These are phyloP conservation scores for Aspergillus mulundensis DNA, from an alignment of 495 filamentous ascomycete genomes.

Conservation along the genomic window DNA sequence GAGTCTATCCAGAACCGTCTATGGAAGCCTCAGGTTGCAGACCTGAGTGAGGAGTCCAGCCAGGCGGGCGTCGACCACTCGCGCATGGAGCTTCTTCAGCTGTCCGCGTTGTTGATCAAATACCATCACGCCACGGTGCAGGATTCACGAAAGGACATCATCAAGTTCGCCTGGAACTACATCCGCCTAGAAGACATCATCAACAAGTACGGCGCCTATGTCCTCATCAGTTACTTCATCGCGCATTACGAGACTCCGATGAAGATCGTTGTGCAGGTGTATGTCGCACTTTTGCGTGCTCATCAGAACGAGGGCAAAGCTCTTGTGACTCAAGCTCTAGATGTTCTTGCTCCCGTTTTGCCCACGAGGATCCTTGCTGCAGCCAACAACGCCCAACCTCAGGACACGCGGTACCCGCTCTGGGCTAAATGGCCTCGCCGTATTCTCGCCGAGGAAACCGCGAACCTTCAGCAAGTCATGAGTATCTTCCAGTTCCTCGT, in stretches of 20 bases:
- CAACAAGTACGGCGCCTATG: constrained; percentile 98
- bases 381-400: constrained; percentile 30
- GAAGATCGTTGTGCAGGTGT: constrained; percentile 94
- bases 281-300: constrained; percentile 81
- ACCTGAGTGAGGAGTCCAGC: constrained; percentile 77
- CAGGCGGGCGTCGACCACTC: constrained; percentile 92
- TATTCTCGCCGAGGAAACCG: constrained; percentile 91
- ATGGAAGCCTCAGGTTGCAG: constrained; percentile 83
- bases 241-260: constrained; percentile 92
- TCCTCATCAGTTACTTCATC: constrained; percentile 96
- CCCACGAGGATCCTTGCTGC: constrained; percentile 55
- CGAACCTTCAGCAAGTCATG: constrained; percentile 92
- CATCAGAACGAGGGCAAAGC: constrained; percentile 93
- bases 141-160: constrained; percentile 94
- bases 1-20: constrained; percentile 90
- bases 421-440: constrained; percentile 91
- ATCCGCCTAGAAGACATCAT: constrained; percentile 97
- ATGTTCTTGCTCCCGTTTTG: constrained; percentile 88
- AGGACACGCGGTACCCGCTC: constrained; percentile 60
- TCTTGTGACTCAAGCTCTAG: constrained; percentile 88
- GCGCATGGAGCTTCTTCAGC: constrained; percentile 89
- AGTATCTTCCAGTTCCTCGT: constrained; percentile 97
- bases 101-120: constrained; percentile 91
- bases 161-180: constrained; percentile 98
- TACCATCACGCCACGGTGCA: constrained; percentile 80